Conservation (phyloP, 805 yeast species). For the Yamadazyma insecticola region DNA sequence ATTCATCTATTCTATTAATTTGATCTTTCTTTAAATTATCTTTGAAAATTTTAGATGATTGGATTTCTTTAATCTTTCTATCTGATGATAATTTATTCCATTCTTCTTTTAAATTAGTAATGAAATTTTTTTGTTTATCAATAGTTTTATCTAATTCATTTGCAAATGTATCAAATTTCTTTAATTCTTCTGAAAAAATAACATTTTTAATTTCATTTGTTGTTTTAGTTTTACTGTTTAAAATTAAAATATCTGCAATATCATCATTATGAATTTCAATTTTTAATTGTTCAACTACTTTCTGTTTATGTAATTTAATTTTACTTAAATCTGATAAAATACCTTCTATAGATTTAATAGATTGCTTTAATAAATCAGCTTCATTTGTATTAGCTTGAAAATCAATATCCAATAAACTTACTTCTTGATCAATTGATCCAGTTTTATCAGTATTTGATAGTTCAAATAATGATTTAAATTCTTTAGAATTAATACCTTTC, state of each 20-base stretch:
- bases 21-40: conserved; percentile 27
- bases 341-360: conserved; percentile 51
- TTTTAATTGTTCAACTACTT: conserved; percentile 62
- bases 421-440: conserved; percentile 17
- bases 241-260: conserved; percentile 68
- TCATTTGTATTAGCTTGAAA: conserved; percentile 10
- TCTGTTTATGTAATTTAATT: conserved; percentile 58
- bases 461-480: conserved; percentile 31
- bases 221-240: conserved; percentile 53
- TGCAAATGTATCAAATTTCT: conserved; percentile 68
- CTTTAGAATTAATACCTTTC: conserved; percentile 40
- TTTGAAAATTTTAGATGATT: conserved; percentile 37
- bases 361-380: conserved; percentile 13
- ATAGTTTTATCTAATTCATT: conserved; percentile 64
- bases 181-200: conserved; percentile 65
- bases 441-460: conserved; percentile 2
- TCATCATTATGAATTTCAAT: conserved; percentile 74
- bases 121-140: conserved; percentile 54
- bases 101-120: conserved; percentile 24
- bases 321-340: conserved; percentile 56
- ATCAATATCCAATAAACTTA: conserved; percentile 64
- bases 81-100: conserved; percentile 27
- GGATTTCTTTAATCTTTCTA: conserved; percentile 36
- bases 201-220: conserved; percentile 52
- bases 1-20: conserved; percentile 35